Conservation (phyloP, 768 basidiomycete species). For the Amanita molliuscula region DNA sequence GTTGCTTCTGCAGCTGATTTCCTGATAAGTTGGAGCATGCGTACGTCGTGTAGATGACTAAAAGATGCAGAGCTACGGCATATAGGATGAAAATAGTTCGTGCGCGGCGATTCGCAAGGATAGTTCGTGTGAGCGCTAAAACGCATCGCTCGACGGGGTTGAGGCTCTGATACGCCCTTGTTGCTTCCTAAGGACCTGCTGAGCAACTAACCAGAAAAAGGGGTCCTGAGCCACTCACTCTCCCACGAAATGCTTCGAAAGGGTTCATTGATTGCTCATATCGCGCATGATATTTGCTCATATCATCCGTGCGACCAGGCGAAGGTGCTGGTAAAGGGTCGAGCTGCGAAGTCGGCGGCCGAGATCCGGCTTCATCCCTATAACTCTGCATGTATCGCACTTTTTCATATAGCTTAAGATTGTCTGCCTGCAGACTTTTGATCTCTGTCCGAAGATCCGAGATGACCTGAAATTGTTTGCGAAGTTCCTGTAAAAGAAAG, state of each 20-base stretch:
- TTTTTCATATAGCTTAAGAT: conserved; percentile 97
- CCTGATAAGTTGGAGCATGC: conserved; percentile 53
- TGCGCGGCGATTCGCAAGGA: conserved; percentile 86
- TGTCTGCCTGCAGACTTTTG: conserved; percentile 87
- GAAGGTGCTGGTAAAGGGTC: conserved; percentile 50
- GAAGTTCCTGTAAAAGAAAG: conserved; percentile 59
- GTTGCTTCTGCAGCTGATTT: conserved; percentile 39
- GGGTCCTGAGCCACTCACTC: conserved; percentile 45
- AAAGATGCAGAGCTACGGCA: conserved; percentile 66
- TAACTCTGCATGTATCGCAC: conserved; percentile 99
- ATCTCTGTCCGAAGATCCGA: conserved; percentile 90
- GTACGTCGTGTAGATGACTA: conserved; percentile 73
- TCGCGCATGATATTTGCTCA: conserved; percentile 81
- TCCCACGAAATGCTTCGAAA: conserved; percentile 92
- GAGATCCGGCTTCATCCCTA: conserved; percentile 56
- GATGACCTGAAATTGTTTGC: conserved; percentile 90
- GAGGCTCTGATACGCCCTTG: conserved; percentile 83
- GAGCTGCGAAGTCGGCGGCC: conserved; percentile 51
- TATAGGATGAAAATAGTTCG: conserved; percentile 86
- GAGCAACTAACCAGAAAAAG: not conserved
- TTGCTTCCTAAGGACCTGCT: conserved; percentile 61
- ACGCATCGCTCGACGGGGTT: conserved; percentile 89
- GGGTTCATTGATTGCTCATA: conserved; percentile 99
- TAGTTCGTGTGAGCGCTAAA: conserved; percentile 71
- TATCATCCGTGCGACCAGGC: conserved; percentile 44